Conservation (phyloP, 352 stramenopile genomes). For the Thraustotheca clavata region DNA sequence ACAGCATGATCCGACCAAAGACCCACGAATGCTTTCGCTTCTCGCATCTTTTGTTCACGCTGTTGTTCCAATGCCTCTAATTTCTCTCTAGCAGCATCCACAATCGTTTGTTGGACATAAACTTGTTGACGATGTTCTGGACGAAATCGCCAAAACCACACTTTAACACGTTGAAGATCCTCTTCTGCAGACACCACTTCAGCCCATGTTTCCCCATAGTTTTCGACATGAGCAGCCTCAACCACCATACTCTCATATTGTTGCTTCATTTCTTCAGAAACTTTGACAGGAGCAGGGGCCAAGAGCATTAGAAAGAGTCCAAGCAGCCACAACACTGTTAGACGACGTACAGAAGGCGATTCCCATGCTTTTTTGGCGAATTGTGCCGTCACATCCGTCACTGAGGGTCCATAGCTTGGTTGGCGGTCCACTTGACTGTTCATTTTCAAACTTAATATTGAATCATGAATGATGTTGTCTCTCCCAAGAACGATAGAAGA, state of each 20-base stretch:
- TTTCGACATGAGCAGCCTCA: conserved; percentile 64
- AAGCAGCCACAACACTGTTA: conserved; percentile 55
- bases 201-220: conserved; percentile 60
- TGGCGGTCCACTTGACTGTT: no score
- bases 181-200: conserved; percentile 43
- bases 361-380: conserved; percentile 42
- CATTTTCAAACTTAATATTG: no score
- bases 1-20: conserved; percentile 81
- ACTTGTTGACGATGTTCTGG: conserved; percentile 61
- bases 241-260: conserved; percentile 70
- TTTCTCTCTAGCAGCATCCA: conserved; percentile 50
- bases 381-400: conserved; percentile 40
- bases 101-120: conserved; percentile 39
- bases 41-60: conserved; percentile 63
- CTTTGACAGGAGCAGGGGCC: conserved; percentile 39
- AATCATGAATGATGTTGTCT: not conserved
- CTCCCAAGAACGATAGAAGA: not conserved
- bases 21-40: conserved; percentile 67
- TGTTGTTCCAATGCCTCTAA: conserved; percentile 44
- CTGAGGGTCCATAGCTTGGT: no score
- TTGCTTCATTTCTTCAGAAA: conserved; percentile 64
- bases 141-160: conserved; percentile 82
- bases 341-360: conserved; percentile 57
- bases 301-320: conserved; percentile 81
- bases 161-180: conserved; percentile 58